phyloP scores from a whole-genome alignment of 2,329 filamentous ascomycete species.

The Cladosporium sp. region DNA sequence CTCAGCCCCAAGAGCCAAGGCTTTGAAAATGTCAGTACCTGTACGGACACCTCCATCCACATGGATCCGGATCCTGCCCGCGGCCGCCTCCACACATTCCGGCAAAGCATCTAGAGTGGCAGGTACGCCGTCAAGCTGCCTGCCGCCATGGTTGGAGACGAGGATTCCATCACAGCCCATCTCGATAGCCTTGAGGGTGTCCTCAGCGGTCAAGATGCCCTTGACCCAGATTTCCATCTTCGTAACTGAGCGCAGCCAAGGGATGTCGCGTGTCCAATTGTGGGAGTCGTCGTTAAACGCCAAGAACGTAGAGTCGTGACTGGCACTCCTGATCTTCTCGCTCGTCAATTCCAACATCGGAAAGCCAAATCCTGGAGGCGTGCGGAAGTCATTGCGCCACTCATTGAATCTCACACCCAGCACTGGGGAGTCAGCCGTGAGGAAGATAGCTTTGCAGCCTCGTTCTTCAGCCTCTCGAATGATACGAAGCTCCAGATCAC shows the following conservation, averaged over 20 bases:
- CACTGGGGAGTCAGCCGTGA: slow-evolving; percentile 51
- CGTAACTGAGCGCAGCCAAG: slow-evolving; percentile 44
- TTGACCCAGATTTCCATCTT: slow-evolving; percentile 46
- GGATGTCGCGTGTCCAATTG: slow-evolving; percentile 35
- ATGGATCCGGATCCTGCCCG: slow-evolving; percentile 51
- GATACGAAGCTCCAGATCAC: slow-evolving; percentile 40
- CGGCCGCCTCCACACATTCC: slow-evolving; percentile 34
- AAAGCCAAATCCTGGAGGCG: slow-evolving; percentile 24
- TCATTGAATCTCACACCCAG: slow-evolving; percentile 50
- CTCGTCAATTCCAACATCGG: slow-evolving; percentile 23
- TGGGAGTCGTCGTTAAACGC: slow-evolving; percentile 26
- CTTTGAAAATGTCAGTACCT: slow-evolving; percentile 54
- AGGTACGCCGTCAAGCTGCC: slow-evolving; percentile 10
- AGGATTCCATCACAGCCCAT: slow-evolving; percentile 61
- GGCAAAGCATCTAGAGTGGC: slow-evolving; percentile 22
- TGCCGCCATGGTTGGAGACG: slow-evolving; percentile 48
- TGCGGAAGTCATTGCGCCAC: slow-evolving; percentile 46
- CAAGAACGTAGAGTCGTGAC: slow-evolving; percentile 27
- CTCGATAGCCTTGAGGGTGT: slow-evolving; percentile 44
- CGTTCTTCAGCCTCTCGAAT: slow-evolving; percentile 24
- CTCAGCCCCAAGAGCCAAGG: slow-evolving; percentile 46
- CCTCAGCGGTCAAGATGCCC: slow-evolving; percentile 34
- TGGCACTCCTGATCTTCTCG: slow-evolving; percentile 21
- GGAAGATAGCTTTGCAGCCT: slow-evolving; percentile 49
- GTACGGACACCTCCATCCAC: slow-evolving; percentile 55